phyloP scores from a whole-genome alignment of 441 rosid genomes.

The Pelargonium fulgidum region DNA sequence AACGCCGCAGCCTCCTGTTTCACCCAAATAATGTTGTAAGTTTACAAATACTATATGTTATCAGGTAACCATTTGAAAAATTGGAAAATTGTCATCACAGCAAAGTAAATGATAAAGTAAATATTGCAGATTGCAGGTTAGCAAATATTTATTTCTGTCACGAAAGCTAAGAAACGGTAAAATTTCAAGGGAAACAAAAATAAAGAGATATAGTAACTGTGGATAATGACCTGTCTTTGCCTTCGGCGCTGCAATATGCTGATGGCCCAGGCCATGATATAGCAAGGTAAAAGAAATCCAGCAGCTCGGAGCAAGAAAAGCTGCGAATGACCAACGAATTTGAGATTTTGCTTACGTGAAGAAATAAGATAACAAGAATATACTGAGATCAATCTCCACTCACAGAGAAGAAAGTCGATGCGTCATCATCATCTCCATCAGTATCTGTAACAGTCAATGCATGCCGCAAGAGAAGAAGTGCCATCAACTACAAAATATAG shows the following conservation, averaged over 20 bases:
- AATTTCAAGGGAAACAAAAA: not conserved
- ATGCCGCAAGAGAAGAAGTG: constrained; percentile 76
- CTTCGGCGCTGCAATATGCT: constrained; percentile 84
- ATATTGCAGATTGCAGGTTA: not conserved
- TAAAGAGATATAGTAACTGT: not conserved
- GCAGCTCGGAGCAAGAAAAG: constrained; percentile 36
- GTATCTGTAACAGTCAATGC: constrained; percentile 55
- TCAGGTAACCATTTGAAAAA: not conserved
- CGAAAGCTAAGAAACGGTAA: not conserved
- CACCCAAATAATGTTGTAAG: constrained; percentile 11
- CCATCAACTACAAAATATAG: constrained; percentile 53
- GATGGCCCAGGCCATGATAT: constrained; percentile 88
- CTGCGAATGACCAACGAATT: constrained; percentile 26
- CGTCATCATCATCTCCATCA: constrained; percentile 61
- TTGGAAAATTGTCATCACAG: too few species aligned
- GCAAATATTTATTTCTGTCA: not conserved
- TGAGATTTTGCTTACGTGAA: not conserved
- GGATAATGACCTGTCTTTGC: constrained; percentile 69
- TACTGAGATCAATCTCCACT: constrained; percentile 26
- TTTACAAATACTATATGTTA: constrained; percentile 1
- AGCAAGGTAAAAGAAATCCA: constrained; percentile 30
- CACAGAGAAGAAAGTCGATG: constrained; percentile 67
- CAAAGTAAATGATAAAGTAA: too few species aligned
- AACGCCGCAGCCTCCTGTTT: constrained; percentile 81
- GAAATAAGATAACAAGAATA: not conserved